phyloP scores from a whole-genome alignment of 129 eudicot species.

The Ambrosia artemisiifolia region DNA sequence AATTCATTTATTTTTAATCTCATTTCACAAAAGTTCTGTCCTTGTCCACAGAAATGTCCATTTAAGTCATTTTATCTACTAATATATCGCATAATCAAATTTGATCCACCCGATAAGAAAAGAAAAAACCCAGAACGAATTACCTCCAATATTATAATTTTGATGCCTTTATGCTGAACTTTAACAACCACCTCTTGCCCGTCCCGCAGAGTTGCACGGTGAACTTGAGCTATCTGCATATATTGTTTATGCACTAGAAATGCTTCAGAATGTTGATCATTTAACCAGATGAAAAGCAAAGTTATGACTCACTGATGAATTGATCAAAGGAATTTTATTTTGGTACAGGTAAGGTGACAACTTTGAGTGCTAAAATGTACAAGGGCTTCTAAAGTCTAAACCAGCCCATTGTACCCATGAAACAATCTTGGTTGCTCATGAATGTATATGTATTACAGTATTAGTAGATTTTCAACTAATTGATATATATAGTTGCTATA shows the following conservation, averaged over 20 bases:
- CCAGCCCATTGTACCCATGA: neutral
- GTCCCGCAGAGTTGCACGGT: conserved; percentile 82
- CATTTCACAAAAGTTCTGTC: neutral
- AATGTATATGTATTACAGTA: neutral
- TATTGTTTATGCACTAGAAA: neutral
- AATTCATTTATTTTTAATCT: neutral
- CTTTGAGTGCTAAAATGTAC: neutral
- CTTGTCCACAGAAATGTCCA: neutral
- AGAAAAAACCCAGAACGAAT: conserved; percentile 7
- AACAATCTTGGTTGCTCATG: neutral
- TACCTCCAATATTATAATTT: conserved; percentile 82
- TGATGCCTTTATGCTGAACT: conserved; percentile 94
- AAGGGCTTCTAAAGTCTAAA: neutral
- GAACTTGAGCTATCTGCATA: conserved; percentile 96
- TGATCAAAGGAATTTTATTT: neutral
- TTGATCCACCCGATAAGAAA: neutral
- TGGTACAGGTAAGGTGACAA: neutral
- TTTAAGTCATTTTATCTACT: neutral
- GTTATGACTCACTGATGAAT: neutral
- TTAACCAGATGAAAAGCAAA: neutral
- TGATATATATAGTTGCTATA: neutral
- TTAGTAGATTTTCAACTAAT: neutral
- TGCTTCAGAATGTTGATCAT: neutral
- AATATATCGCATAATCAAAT: neutral
- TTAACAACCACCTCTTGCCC: conserved; percentile 93